Evolutionary conservation across 2,329 filamentous ascomycete genomes (phyloP), one percentile per base, ranked within the genome.

Genomic region (Pyricularia sp.): DNA sequence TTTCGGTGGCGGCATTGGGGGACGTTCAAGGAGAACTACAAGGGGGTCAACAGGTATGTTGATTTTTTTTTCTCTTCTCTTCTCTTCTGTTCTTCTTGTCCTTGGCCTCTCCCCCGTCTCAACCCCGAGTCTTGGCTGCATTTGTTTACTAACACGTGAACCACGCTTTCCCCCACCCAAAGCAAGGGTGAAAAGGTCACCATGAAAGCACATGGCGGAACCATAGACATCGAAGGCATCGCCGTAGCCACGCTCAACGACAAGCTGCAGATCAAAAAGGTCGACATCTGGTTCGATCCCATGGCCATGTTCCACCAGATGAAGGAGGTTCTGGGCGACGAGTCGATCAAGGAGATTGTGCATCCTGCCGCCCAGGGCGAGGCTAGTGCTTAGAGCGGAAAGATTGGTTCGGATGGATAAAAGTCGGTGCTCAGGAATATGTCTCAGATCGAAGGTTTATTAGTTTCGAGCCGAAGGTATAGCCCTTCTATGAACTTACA

Each of bases 1-100:
- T 90, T 90, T 76, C 82, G 85, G 72, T 91, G 88, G 88, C 80
- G 88, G 5, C 89, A 91, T 75, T 91, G 88, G 88, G 88, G 88
- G 0, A 77, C 79, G 4, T 90, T 91, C 85, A 86, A 85, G 79
- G 85, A 84, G 70, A 88, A 90, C 74, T 91, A 91, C 75, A 83
- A 86, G 0, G 88, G 87, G 1, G 81, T 58, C 2, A 67, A 67
- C 20, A 4, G 25, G 65, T 58, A 25, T 30, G 65, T 66, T 36
- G 36, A 9, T 17, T 5, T 5, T 9, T n/a, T 33, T 28, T 12
- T n/a, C n/a, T 20, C 2, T 65, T 25, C 14, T 61, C 23, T 61
- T 6, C n/a, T 14, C 17, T 25, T 12, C 9, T 59, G 28, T 7
- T 30, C 28, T 30, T 30, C 10, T 23, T 59, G n/a, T 59, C 55